These are phyloP conservation scores for Apiotrichum laibachii DNA, from an alignment of 1,284 basidiomycete species.

Conservation along the genomic window DNA sequence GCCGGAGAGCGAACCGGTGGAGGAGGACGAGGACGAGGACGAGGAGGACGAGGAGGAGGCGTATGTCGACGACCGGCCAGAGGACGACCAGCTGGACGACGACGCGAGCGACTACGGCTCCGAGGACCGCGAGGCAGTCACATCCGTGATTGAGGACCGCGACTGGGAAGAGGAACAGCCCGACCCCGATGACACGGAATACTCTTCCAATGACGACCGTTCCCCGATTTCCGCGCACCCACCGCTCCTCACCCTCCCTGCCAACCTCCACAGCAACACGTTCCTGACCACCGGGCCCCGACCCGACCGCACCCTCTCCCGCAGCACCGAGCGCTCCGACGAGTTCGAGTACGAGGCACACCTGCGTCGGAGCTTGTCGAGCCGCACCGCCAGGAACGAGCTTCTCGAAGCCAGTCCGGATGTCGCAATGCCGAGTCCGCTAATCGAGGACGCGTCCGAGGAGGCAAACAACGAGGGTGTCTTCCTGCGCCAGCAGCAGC, in stretches of 20 bases:
- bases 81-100: neutral
- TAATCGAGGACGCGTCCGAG: slow-evolving; percentile 10
- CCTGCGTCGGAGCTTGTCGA: slow-evolving; percentile 40
- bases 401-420: slow-evolving; percentile 7
- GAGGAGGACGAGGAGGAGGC: neutral
- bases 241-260: neutral
- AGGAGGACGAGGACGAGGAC: no score
- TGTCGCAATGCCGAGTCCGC: slow-evolving; percentile 7
- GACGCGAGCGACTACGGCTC: neutral
- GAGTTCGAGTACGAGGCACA: slow-evolving; percentile 49
- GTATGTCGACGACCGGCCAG: no score
- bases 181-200: neutral
- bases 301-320: slow-evolving; percentile 35
- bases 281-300: neutral
- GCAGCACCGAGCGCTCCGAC: slow-evolving; percentile 37
- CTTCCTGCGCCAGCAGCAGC: slow-evolving; percentile 4
- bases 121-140: neutral
- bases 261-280: slow-evolving; percentile 1
- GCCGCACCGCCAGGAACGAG: slow-evolving; percentile 38
- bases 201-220: no score
- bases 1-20: neutral
- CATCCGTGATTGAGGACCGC: slow-evolving; percentile 1
- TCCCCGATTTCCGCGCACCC: no score
- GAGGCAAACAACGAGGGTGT: neutral
- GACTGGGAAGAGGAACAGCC: neutral